Conservation (phyloP, 2,329 filamentous ascomycete species). For the Elsinoe batatas region DNA sequence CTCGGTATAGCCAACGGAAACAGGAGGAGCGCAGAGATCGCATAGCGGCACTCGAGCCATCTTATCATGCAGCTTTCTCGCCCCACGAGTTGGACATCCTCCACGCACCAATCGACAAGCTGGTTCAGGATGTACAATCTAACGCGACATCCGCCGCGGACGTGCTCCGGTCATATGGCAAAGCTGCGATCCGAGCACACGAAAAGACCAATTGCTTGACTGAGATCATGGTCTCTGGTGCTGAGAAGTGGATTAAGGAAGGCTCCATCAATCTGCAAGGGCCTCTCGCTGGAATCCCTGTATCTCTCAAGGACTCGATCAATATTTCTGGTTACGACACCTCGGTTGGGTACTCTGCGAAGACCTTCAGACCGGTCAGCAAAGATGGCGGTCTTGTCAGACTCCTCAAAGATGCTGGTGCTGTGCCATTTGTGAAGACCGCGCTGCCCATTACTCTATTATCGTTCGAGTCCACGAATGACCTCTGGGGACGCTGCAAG, state of each 20-base stretch:
- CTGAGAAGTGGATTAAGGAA: constrained; percentile 58
- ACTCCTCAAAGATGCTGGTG: constrained; percentile 75
- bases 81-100: constrained; percentile 57
- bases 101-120: constrained; percentile 61
- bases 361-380: constrained; percentile 55
- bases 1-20: constrained; percentile 57
- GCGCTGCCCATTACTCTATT: constrained; percentile 79
- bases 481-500: constrained; percentile 69
- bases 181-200: constrained; percentile 74
- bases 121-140: constrained; percentile 71
- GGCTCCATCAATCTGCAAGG: constrained; percentile 62
- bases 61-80: constrained; percentile 59
- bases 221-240: constrained; percentile 70
- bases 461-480: constrained; percentile 71
- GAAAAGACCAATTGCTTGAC: constrained; percentile 82
- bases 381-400: constrained; percentile 64
- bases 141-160: constrained; percentile 55
- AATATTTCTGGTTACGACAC: constrained; percentile 75
- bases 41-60: constrained; percentile 54
- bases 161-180: constrained; percentile 77
- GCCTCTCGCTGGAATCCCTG: constrained; percentile 74
- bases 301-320: constrained; percentile 70
- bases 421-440: constrained; percentile 87
- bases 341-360: constrained; percentile 67
- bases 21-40: constrained; percentile 62